Evolutionary conservation across 139 green algal genomes (phyloP), one percentile per base, ranked within the genome.

Genomic region (Chloropicon primus): DNA sequence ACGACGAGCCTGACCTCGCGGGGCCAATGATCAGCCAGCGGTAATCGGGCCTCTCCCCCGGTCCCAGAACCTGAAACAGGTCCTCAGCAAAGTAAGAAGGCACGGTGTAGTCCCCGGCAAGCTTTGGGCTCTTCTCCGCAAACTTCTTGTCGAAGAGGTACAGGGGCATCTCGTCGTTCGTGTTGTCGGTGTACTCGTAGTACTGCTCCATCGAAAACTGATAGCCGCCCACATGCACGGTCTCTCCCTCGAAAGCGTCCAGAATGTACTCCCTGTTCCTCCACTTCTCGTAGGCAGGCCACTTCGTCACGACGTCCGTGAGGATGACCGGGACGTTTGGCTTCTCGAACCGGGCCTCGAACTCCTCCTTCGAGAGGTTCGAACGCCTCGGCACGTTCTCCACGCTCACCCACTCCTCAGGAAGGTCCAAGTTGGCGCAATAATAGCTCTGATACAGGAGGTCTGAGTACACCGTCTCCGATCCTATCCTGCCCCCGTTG

Each of bases 1-100:
- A 86, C 5, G 53, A 80, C 25, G 82, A 86, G 24, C 81, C 79
- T 10, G 81, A 83, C 53, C 80, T 77, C 0, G 72, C 28, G 22
- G 91, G 89, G 0, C 94, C 94, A 2, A 94, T 80, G 77, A 99
- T 98, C 27, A 99, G 85, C 96, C 96, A 99, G 23, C 90, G 85
- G 82, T 91, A 94, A 53, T 94, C 85, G 1, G 91, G 91, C 2
- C 91, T 72, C 1, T 81, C 78, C 22, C 86, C 28, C 0, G 82
- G 78, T 21, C 86, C 89, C 75, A 98, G 76, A 54, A 95, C 74
- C 1, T 78, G 75, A 72, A 99, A 98, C 25, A 98, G 83, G 83
- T 99, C 95, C 23, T 98, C 92, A 0, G 24, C 0, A 75, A 95
- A 95, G 10, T 86, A 79, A 26, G 82, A n/a, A 2, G 90, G 91